A percentile compares a stretch with the other conserved stretches of the same genome.
Conservation (phyloP, 805 yeast species). For the Wickerhamiella alocasiicola region DNA sequence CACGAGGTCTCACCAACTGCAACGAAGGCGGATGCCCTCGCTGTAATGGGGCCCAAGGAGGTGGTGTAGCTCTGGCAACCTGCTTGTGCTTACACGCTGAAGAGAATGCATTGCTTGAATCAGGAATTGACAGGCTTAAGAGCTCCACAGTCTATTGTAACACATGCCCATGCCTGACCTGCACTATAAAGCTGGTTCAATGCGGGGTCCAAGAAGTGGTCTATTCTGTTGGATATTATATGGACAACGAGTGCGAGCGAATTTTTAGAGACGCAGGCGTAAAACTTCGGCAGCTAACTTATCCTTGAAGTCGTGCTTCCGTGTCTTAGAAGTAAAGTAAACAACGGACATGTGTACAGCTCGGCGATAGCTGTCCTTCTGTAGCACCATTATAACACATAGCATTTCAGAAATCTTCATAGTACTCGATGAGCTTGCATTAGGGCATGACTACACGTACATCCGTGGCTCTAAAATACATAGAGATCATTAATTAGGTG, state of each 20-base stretch:
- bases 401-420: too few relatives aligned
- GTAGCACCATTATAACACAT: too few relatives aligned
- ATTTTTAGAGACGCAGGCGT: conserved; percentile 70
- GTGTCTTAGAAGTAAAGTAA: too few relatives aligned
- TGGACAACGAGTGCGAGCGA: conserved; percentile 67
- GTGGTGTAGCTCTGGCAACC: conserved; percentile 60
- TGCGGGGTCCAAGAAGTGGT: conserved; percentile 85
- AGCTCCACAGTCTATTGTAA: conserved; percentile 68
- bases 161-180: conserved; percentile 92
- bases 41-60: conserved; percentile 54
- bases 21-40: conserved; percentile 92
- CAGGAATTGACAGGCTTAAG: conserved; percentile 80
- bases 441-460: too few relatives aligned
- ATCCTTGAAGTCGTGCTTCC: conserved; percentile 22
- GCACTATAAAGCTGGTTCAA: conserved; percentile 91
- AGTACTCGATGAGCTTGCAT: too few relatives aligned
- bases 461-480: too few relatives aligned
- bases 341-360: too few relatives aligned
- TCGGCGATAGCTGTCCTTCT: too few relatives aligned
- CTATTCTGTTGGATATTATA: conserved; percentile 80
- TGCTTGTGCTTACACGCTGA: conserved; percentile 95
- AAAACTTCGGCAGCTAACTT: conserved; percentile 46
- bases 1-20: conserved; percentile 75
- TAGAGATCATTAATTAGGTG: too few relatives aligned
- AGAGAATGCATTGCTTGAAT: conserved; percentile 87